Base-by-base conservation (phyloP, 441 rosid species). In the Rhodomyrtus psidioides region DNA sequence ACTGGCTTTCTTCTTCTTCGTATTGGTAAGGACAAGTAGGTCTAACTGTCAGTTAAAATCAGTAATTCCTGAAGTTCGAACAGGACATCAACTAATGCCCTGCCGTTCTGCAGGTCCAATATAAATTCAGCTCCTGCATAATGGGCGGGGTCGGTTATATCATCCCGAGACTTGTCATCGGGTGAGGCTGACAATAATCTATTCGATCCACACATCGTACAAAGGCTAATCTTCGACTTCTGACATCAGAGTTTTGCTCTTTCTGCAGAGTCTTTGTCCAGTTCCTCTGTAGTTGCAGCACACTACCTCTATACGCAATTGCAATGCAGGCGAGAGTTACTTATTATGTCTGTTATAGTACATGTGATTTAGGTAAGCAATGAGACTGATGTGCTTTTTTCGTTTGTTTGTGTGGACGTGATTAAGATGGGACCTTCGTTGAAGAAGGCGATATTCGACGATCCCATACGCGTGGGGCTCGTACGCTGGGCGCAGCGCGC, bases 271-370 rank as follows among this genome's bases (percentile, higher is more conserved):
- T 76, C 12, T 39, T 90, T 54, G 88, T 97, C 86, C 99, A 96
- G 94, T 91, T 95, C 88, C 92, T 97, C 15, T 95, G 99, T 90
- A 95, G 98, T 90, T 97, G 95, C 91, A 96, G 99, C 86, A 97
- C 98, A 83, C 90, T 97, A 82, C 98, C 99, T 0, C 96, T 97
- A 16, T 97, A 97, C 39, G 98, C 97, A 27, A 91, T 94, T 15
- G 98, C 93, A 44, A 92, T 97, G n/a, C 99, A 95, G 96, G 99
- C 95, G 57, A 58, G 76, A 34, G 39, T 17, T 46, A 30, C 54
- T 54, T 83, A 30, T 21, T 79, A 46, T 53, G 10, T 9, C 57
- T 17, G 53, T 42, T n/a, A 23, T 9, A 53, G 26, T 9, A 15
- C 34, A 55, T 44, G 27, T 39, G 15, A 65, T 34, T 34, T 34